Evolutionary conservation across 1,284 basidiomycete species (phyloP).

Genomic region (Polyporus tsugae): DNA sequence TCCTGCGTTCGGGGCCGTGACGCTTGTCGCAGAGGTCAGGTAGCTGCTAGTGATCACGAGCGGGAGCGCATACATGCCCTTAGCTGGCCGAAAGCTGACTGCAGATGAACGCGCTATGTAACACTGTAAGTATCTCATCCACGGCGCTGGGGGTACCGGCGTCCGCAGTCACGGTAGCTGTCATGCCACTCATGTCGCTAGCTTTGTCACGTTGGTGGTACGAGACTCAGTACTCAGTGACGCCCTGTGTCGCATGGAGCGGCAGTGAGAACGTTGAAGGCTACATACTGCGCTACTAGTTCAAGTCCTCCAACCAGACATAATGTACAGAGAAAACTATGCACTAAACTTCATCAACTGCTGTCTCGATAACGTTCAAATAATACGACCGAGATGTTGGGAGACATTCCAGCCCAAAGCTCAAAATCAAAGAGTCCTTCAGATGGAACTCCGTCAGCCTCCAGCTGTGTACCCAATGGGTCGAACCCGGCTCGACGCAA

Average conservation of each 20-base stretch:
- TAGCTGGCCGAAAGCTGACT: not conserved
- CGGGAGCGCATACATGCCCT: not conserved
- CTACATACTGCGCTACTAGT: no score
- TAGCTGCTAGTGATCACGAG: not conserved
- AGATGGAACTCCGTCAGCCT: conserved; percentile 5
- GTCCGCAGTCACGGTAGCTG: not conserved
- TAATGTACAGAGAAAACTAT: no score
- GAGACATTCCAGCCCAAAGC: not conserved
- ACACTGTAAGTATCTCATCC: not conserved
- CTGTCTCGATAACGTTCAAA: not conserved
- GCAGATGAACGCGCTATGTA: not conserved
- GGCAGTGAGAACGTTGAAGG: no score
- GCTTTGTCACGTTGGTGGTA: no score
- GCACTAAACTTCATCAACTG: not conserved
- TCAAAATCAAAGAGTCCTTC: conserved; percentile 1
- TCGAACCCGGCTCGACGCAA: not conserved
- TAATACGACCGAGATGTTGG: not conserved
- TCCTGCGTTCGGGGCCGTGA: no score
- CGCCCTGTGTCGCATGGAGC: no score
- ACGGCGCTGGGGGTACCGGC: not conserved
- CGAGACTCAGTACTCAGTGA: no score
- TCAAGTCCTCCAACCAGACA: no score
- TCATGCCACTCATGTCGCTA: no score
- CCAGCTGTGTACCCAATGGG: conserved; percentile 4
- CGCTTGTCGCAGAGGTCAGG: no score